A percentile compares a stretch with the other conserved stretches of the same genome.
These are phyloP conservation scores for Hydnum rufescens DNA, from an alignment of 768 basidiomycete species.

Conservation along the genomic window DNA sequence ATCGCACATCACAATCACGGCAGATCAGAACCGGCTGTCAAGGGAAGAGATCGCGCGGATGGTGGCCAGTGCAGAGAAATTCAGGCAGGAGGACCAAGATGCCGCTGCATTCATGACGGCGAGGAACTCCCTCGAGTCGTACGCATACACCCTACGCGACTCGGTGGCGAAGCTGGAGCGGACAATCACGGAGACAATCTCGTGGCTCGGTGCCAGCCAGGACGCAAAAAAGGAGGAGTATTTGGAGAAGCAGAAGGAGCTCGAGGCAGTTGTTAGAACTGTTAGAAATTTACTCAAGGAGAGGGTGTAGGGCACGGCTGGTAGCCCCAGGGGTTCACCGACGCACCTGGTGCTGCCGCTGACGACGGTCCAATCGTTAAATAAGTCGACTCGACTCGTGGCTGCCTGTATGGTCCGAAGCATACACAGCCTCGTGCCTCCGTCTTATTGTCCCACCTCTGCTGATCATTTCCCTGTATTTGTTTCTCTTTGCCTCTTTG, in stretches of 20 bases:
- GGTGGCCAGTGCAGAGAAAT: constrained; percentile 32
- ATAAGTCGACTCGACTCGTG: constrained; percentile 25
- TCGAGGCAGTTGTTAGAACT: constrained; percentile 61
- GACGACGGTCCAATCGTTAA: constrained; percentile 20
- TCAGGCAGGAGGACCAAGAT: constrained; percentile 51
- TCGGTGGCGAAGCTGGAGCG: constrained; percentile 37
- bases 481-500: no score
- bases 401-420: no score
- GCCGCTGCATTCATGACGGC: constrained; percentile 62
- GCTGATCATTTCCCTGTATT: no score
- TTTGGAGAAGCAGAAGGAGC: constrained; percentile 79
- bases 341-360: constrained; percentile 40
- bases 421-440: no score
- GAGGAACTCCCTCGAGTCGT: constrained; percentile 90
- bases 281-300: no score
- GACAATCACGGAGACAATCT: constrained; percentile 74
- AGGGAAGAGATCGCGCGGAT: constrained; percentile 38
- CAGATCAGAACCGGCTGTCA: constrained; percentile 29
- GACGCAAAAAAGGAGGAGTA: constrained; percentile 91
- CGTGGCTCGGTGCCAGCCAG: constrained; percentile 71
- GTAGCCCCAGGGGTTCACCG: constrained; percentile 13
- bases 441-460: no score
- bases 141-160: constrained; percentile 88
- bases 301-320: constrained; percentile 19
- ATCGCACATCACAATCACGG: constrained; percentile 37